Conservation (phyloP, 495 filamentous ascomycete species). For the Aspergillus cavernicola region DNA sequence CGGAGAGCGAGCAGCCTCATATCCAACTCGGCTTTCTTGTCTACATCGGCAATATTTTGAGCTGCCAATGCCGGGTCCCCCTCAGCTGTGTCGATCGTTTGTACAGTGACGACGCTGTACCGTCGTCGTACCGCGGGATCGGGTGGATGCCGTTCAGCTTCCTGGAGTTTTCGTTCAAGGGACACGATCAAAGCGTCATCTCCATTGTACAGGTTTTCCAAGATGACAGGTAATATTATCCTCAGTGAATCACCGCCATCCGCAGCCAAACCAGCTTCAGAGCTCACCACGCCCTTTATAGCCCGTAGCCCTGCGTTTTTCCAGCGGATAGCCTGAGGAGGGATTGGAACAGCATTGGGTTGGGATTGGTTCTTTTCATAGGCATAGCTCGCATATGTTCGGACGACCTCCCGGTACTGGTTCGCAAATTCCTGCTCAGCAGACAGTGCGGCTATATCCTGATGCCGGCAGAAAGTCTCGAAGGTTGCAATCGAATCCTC, state of each 20-base stretch:
- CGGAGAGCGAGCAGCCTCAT: slow-evolving; percentile 79
- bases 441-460: slow-evolving; percentile 71
- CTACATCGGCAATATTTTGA: slow-evolving; percentile 74
- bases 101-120: slow-evolving; percentile 74
- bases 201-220: slow-evolving; percentile 79
- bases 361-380: slow-evolving; percentile 34
- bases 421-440: slow-evolving; percentile 76
- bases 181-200: slow-evolving; percentile 63
- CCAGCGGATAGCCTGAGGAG: slow-evolving; percentile 78
- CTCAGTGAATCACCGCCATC: slow-evolving; percentile 70
- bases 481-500: slow-evolving; percentile 83
- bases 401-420: slow-evolving; percentile 78
- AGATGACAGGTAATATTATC: slow-evolving; percentile 72
- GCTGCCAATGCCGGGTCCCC: slow-evolving; percentile 70
- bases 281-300: slow-evolving; percentile 71
- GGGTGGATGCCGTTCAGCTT: slow-evolving; percentile 61
- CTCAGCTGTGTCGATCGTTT: slow-evolving; percentile 61
- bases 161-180: slow-evolving; percentile 56
- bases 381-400: slow-evolving; percentile 73
- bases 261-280: slow-evolving; percentile 65
- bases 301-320: slow-evolving; percentile 75
- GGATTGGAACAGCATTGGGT: slow-evolving; percentile 47
- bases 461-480: slow-evolving; percentile 74
- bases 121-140: slow-evolving; percentile 58
- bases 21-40: slow-evolving; percentile 80